A percentile compares a stretch with the other conserved stretches of the same genome.
phyloP scores from a whole-genome alignment of 73 alveolate genomes.

The Stentor coeruleus region DNA sequence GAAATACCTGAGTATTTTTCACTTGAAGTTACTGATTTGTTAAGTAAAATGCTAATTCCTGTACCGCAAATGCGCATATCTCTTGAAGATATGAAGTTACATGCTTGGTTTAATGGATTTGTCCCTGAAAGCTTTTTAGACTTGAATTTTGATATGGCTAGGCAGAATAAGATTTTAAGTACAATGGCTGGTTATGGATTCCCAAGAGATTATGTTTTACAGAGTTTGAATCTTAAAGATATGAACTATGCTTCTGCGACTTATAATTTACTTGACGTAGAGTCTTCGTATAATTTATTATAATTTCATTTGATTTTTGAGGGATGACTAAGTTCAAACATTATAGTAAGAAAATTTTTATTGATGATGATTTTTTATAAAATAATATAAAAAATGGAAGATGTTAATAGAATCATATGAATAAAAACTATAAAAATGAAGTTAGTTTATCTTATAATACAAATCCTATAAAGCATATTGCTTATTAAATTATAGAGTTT shows the following conservation, averaged over 20 bases:
- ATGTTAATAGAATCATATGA: too few species aligned
- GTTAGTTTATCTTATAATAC: not conserved
- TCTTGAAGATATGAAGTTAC: conserved; percentile 60
- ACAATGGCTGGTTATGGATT: not conserved
- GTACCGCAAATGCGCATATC: conserved; percentile 76
- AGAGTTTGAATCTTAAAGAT: not conserved
- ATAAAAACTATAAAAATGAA: too few species aligned
- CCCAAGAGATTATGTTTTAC: not conserved
- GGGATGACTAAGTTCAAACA: not conserved
- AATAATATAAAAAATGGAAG: too few species aligned
- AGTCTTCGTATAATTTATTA: not conserved
- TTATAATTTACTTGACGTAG: not conserved
- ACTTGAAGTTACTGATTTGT: conserved; percentile 60
- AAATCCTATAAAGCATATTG: not conserved
- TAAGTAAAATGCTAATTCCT: conserved; percentile 60
- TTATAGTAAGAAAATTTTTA: not conserved
- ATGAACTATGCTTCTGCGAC: not conserved
- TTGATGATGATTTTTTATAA: too few species aligned
- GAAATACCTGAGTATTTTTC: conserved; percentile 69
- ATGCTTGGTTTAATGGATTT: conserved; percentile 72
- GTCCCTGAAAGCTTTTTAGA: not conserved
- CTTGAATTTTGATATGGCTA: not conserved
- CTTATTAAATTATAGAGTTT: not conserved
- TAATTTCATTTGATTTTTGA: not conserved
- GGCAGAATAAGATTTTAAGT: not conserved